A percentile compares a stretch with the other conserved stretches of the same genome.
Evolutionary conservation across 371 early-diverging fungal genomes (phyloP).

Genomic region (Mucor ambiguus): DNA sequence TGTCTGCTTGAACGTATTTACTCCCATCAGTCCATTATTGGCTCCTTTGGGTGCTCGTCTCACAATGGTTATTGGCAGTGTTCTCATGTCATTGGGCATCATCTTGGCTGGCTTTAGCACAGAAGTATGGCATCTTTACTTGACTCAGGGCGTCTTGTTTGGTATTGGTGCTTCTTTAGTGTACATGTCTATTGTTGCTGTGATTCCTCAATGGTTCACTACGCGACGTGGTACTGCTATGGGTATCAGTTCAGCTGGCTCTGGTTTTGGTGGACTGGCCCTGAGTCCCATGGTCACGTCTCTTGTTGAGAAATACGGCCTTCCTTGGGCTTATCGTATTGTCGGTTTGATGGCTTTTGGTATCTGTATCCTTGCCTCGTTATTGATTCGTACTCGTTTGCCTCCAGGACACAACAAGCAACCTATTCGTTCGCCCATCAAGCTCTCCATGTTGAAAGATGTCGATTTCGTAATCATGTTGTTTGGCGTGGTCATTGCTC

Average conservation of each 20-base stretch:
- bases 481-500: conserved; percentile 33
- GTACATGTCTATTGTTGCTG: conserved; percentile 42
- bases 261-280: conserved; percentile 73
- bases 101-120: conserved; percentile 50
- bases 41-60: conserved; percentile 43
- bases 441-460: conserved; percentile 28
- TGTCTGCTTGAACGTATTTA: conserved; percentile 44
- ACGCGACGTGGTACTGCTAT: conserved; percentile 58
- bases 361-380: conserved; percentile 31
- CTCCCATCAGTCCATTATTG: conserved; percentile 47
- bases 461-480: conserved; percentile 35
- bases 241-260: conserved; percentile 78
- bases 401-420: conserved; percentile 23
- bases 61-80: conserved; percentile 41
- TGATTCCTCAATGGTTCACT: conserved; percentile 53
- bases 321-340: conserved; percentile 43
- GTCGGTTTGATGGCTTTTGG: conserved; percentile 41
- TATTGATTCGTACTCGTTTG: conserved; percentile 37
- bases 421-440: conserved; percentile 30
- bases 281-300: conserved; percentile 52
- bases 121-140: conserved; percentile 58
- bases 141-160: conserved; percentile 55
- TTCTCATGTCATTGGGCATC: conserved; percentile 52
- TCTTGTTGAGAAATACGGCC: conserved; percentile 32
- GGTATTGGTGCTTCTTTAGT: conserved; percentile 46